Conservation (phyloP, 495 filamentous ascomycete species). For the Xylaria castorea region DNA sequence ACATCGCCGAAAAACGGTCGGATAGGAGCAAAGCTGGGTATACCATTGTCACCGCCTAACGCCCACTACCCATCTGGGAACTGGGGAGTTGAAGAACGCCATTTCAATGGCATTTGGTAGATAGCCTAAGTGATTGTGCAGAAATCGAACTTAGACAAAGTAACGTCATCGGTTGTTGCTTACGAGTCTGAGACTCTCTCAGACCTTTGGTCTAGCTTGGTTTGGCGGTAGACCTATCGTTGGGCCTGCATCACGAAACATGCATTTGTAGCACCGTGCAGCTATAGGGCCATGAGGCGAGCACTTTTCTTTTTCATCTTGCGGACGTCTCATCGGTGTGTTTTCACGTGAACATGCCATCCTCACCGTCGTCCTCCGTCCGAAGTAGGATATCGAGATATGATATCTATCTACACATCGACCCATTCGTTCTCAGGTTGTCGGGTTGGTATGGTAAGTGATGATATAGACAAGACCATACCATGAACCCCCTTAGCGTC, state of each 20-base stretch:
- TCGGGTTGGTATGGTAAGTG: not conserved
- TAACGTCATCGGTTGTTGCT: not conserved
- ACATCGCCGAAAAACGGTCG: not conserved
- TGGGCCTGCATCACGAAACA: not conserved
- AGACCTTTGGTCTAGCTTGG: not conserved
- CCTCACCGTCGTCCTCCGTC: too few species aligned
- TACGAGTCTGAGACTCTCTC: not conserved
- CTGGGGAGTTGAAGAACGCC: not conserved
- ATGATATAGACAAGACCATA: not conserved
- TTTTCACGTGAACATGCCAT: too few species aligned
- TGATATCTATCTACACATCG: not conserved
- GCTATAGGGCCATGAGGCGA: not conserved
- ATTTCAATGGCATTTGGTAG: not conserved
- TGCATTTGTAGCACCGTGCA: not conserved
- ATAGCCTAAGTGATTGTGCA: not conserved
- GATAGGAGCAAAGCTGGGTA: not conserved
- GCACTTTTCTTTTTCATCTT: not conserved
- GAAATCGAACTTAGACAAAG: not conserved
- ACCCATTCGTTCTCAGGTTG: not conserved
- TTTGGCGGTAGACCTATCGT: not conserved
- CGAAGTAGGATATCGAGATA: not conserved
- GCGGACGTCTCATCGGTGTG: not conserved
- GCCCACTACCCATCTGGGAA: not conserved
- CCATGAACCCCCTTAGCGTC: constrained; percentile 25
- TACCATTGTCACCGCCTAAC: not conserved